Conservation (phyloP, 1,284 basidiomycete genomes). For the Malassezia psittaci region DNA sequence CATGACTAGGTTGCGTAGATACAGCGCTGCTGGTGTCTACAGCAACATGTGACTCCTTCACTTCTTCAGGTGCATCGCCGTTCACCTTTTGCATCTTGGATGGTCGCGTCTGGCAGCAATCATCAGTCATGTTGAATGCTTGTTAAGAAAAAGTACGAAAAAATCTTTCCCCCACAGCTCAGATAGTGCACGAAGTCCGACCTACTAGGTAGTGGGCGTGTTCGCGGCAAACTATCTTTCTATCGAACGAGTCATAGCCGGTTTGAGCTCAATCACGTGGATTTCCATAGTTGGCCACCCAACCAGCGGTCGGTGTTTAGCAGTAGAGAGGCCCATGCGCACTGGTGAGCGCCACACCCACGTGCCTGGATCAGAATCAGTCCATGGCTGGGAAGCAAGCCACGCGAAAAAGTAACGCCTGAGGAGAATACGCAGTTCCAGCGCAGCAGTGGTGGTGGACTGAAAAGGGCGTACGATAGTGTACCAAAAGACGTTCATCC, state of each 20-base stretch:
- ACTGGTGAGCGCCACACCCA: too few species aligned
- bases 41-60: conserved; percentile 32
- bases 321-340: too few species aligned
- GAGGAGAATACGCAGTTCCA: too few species aligned
- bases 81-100: conserved; percentile 30
- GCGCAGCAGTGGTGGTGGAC: too few species aligned
- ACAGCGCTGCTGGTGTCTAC: conserved; percentile 25
- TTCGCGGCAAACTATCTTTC: neutral
- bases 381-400: too few species aligned
- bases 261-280: neutral
- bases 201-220: neutral
- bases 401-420: too few species aligned
- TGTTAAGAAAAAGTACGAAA: neutral
- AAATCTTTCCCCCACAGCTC: neutral
- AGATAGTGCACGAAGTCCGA: neutral
- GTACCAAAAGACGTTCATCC: too few species aligned
- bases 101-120: conserved; percentile 19
- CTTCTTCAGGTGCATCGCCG: conserved; percentile 24
- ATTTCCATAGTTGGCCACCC: neutral
- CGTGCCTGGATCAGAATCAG: too few species aligned
- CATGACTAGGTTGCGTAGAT: neutral
- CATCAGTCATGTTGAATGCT: conserved; percentile 28
- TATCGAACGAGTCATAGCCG: conserved; percentile 1
- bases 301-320: too few species aligned
- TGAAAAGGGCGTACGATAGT: too few species aligned